Conservation (phyloP, 1,284 basidiomycete genomes). For the Ganoderma leucocontextum region DNA sequence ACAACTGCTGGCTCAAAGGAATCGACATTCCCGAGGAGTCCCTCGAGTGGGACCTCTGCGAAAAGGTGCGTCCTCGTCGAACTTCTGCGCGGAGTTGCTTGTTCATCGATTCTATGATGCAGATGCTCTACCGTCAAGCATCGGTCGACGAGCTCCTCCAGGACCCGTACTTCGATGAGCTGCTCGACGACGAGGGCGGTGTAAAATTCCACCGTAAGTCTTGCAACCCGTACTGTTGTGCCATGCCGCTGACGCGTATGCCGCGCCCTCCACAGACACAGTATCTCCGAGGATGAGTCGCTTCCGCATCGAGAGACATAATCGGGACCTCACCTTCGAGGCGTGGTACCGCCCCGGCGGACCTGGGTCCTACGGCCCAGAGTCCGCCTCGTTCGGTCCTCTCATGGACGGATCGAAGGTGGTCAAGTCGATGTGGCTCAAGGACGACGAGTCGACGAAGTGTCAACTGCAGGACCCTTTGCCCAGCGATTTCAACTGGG, state of each 20-base stretch:
- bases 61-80: neutral
- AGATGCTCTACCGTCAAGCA: neutral
- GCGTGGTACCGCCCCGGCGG: conserved; percentile 5
- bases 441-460: neutral
- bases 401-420: neutral
- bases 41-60: neutral
- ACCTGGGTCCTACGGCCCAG: neutral
- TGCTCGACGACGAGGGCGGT: neutral
- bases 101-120: neutral
- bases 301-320: neutral
- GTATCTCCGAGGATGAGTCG: neutral
- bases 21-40: neutral
- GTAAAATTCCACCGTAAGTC: neutral
- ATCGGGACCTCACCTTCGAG: conserved; percentile 14
- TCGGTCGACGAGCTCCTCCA: neutral
- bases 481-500: conserved; percentile 2
- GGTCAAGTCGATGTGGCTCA: conserved; percentile 3
- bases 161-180: neutral
- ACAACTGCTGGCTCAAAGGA: neutral
- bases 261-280: neutral
- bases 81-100: neutral
- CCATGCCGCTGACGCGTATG: neutral
- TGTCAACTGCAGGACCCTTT: neutral
- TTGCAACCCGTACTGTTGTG: too few species aligned
- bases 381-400: neutral